These are phyloP conservation scores for Dendrocalamus sinicus DNA, from an alignment of 176 grass and related monocot genomes.

Conservation along the genomic window DNA sequence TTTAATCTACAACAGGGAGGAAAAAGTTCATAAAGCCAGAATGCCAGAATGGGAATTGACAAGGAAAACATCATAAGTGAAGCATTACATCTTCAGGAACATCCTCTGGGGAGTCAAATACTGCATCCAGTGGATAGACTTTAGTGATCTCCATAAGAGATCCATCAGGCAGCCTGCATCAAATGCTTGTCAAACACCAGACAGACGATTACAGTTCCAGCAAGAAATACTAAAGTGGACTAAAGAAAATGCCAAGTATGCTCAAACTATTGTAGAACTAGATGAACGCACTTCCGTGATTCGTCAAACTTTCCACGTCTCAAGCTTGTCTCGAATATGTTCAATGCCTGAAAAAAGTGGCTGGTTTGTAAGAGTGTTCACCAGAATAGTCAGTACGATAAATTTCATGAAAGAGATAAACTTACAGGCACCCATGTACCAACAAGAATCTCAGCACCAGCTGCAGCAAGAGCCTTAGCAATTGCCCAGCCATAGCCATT, in stretches of 20 bases:
- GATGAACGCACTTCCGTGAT: constrained; percentile 35
- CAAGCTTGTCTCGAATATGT: constrained; percentile 44
- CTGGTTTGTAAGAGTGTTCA: neutral
- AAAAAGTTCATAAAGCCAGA: constrained; percentile 1
- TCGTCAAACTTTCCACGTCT: constrained; percentile 42
- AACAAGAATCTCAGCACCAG: constrained; percentile 95
- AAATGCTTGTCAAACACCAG: constrained; percentile 40
- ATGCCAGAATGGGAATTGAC: neutral
- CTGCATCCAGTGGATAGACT: constrained; percentile 92
- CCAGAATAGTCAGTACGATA: neutral
- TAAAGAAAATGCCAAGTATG: neutral
- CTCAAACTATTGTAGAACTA: neutral
- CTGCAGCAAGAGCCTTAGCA: constrained; percentile 94
- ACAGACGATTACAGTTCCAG: neutral
- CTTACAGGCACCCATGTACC: constrained; percentile 99
- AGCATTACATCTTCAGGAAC: constrained; percentile 88
- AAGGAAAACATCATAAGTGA: constrained; percentile 19
- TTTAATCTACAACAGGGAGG: constrained; percentile 60
- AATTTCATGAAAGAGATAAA: constrained; percentile 21
- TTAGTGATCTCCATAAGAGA: constrained; percentile 95
- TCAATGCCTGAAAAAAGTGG: constrained; percentile 49
- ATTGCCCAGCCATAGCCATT: constrained; percentile 99
- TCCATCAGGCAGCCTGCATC: constrained; percentile 77
- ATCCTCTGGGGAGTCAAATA: constrained; percentile 87
- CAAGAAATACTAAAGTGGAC: constrained; percentile 25